phyloP scores from a whole-genome alignment of 2,329 filamentous ascomycete genomes.

The Fusarium cyanostomum region DNA sequence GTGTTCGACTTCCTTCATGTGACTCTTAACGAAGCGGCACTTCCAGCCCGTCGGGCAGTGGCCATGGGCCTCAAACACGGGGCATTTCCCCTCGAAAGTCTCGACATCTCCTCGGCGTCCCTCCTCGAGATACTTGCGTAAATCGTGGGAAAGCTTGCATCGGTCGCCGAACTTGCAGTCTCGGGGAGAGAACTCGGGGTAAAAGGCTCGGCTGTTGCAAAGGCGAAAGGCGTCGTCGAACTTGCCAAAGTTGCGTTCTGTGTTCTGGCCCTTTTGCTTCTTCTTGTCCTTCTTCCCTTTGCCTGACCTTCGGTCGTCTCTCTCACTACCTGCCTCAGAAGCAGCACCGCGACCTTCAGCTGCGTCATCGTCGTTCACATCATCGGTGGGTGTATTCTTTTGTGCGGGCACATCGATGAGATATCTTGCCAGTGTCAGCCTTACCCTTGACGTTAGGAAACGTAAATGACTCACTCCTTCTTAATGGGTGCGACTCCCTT shows the following conservation, averaged over 20 bases:
- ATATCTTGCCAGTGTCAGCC: constrained; percentile 48
- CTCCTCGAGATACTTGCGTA: constrained; percentile 84
- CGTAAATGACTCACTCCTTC: constrained; percentile 66
- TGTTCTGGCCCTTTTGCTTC: constrained; percentile 77
- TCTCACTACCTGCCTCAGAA: constrained; percentile 54
- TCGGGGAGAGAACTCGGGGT: constrained; percentile 82
- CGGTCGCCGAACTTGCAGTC: constrained; percentile 80
- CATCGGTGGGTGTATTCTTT: constrained; percentile 35
- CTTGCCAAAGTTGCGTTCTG: constrained; percentile 79
- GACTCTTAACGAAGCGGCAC: constrained; percentile 88
- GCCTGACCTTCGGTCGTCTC: constrained; percentile 64
- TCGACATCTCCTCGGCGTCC: constrained; percentile 83
- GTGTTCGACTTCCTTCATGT: constrained; percentile 81
- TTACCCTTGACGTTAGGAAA: not conserved
- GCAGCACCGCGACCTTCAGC: constrained; percentile 55
- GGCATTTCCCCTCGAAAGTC: constrained; percentile 81
- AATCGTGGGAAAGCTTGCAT: constrained; percentile 84
- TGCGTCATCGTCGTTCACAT: constrained; percentile 57
- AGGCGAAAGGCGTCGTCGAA: constrained; percentile 81
- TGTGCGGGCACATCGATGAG: constrained; percentile 50
- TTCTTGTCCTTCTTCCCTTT: constrained; percentile 54
- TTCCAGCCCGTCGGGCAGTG: constrained; percentile 90
- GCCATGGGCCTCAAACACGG: constrained; percentile 79
- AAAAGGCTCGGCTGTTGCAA: constrained; percentile 77
- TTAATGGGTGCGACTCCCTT: constrained; percentile 77